Evolutionary conservation across 768 basidiomycete genomes (phyloP).

Genomic region (Lactarius sp.): DNA sequence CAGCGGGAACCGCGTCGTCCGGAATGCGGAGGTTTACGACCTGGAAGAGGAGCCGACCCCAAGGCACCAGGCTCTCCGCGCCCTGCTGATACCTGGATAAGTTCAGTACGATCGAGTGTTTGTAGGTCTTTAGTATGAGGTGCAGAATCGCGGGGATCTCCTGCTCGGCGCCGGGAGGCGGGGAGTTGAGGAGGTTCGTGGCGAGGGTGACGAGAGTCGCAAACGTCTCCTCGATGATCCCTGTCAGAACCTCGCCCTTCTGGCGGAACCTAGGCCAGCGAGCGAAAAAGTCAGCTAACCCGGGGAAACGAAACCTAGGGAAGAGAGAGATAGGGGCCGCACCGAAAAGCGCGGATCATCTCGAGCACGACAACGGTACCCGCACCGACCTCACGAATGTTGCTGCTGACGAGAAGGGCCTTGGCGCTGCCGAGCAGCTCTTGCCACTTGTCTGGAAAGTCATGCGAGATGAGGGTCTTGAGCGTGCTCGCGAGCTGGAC

Average conservation of each 20-base stretch:
- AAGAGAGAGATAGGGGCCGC: conserved; percentile 25
- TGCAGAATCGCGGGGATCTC: conserved; percentile 84
- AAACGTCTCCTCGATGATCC: conserved; percentile 59
- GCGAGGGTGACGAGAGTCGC: conserved; percentile 75
- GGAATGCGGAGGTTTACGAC: conserved; percentile 73
- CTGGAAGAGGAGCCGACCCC: conserved; percentile 79
- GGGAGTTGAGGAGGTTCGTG: conserved; percentile 57
- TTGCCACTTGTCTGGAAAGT: conserved; percentile 78
- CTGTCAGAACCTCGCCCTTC: conserved; percentile 51
- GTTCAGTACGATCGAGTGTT: conserved; percentile 70
- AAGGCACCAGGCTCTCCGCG: conserved; percentile 72
- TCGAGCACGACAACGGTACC: conserved; percentile 78
- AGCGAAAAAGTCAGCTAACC: neutral
- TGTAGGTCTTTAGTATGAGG: conserved; percentile 84
- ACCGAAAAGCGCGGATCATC: conserved; percentile 73
- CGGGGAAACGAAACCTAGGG: neutral
- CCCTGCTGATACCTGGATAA: conserved; percentile 72
- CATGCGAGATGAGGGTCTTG: conserved; percentile 67
- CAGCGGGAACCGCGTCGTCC: conserved; percentile 56
- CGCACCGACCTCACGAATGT: conserved; percentile 72
- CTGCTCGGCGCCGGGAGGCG: conserved; percentile 51
- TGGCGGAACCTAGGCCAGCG: conserved; percentile 57
- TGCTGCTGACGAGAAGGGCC: conserved; percentile 52
- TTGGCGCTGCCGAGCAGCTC: conserved; percentile 63
- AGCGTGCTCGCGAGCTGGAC: conserved; percentile 71